Base-by-base conservation (phyloP, 495 filamentous ascomycete species). In the Neurospora terricola region DNA sequence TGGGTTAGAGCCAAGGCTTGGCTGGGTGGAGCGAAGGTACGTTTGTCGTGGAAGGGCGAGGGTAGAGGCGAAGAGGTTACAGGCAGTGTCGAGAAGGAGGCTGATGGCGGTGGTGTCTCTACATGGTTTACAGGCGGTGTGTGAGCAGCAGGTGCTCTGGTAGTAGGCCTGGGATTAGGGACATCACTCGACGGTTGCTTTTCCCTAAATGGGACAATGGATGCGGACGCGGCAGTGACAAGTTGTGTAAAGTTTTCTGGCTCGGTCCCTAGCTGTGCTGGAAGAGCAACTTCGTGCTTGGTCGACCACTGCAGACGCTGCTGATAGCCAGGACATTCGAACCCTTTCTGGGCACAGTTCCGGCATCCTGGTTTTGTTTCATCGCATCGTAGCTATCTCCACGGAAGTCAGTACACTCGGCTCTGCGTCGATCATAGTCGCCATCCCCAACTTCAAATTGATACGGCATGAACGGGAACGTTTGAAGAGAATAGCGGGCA, bases 281-380 rank as follows among this genome's bases (percentile, higher is more conserved):
- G 71, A 39, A 62, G 70, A 4, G 76, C 74, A 38, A 73, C 48
- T 40, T 81, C 80, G 74, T 81, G 78, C 38, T 81, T 81, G 48
- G 80, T 81, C 38, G 77, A 79, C 80, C 80, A 81, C 69, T 81
- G 80, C 5, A 81, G 76, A 23, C 80, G 78, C 34, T 81, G 80
- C 59, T 81, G 80, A 42, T 81, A 81, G 70, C 80, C 80, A 0
- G 80, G 80, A 71, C 80, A 81, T 10, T 76, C 76, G 42, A 78
- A 72, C n/a, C 76, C 73, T 39, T 80, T 80, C 68, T 78, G 78
- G 21, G 71, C 34, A 70, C 80, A 81, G 70, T 81, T 81, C 3
- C 70, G 72, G 62, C 80, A 81, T 5, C 37, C 72, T 1, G 80
- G 80, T 66, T 80, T 80, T 9, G 76, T 75, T 71, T 80, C 78